Evolutionary conservation across 371 early-diverging fungal genomes (phyloP), one percentile per base, ranked within the genome.

Genomic region (Nematocida sp.): DNA sequence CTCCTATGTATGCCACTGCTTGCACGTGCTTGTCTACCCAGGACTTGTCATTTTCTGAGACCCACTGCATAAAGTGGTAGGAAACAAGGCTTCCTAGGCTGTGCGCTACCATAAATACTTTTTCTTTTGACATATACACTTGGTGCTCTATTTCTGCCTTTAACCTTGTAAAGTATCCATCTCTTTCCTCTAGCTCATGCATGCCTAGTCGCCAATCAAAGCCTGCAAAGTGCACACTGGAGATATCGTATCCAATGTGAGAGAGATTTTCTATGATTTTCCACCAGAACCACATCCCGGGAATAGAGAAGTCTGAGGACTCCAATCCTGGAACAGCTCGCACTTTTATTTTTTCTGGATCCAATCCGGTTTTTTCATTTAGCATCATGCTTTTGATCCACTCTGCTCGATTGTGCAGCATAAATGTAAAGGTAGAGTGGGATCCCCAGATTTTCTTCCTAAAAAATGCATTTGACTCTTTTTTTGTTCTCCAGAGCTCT

Each of bases 241-340:
- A 39, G 18, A 26, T 26, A 82, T 93, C 93, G 80, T 92, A 92
- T 28, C 92, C 93, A 50, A 93, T 86, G 0, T 87, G 88, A 16
- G 75, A 71, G 55, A 84, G 66, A 42, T 79, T 59, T 20, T 65
- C 59, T n/a, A 90, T 87, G 28, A 87, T 83, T 54, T 88, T 88
- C 55, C 89, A 92, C 93, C 92, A 92, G 20, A 94, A 89, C 93
- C 92, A 93, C 81, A 90, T 89, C 80, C 92, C 92, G 0, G 91
- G 89, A n/a, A 93, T 86, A 60, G 93, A 87, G 77, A 92, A 93
- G 80, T 93, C 93, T 0, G 92, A 92, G 0, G 93, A 91, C 78
- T 92, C 92, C 11, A 93, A 81, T 0, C 94, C 93, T 77, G 89
- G 88, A 0, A 91, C 89, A 1, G 94, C 92, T 32, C 94, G 84